Percentiles rank a stretch among this genome's conserved stretches.
Conservation (phyloP, 1,284 basidiomycete species). For the Ceratobasidium theobromae region DNA sequence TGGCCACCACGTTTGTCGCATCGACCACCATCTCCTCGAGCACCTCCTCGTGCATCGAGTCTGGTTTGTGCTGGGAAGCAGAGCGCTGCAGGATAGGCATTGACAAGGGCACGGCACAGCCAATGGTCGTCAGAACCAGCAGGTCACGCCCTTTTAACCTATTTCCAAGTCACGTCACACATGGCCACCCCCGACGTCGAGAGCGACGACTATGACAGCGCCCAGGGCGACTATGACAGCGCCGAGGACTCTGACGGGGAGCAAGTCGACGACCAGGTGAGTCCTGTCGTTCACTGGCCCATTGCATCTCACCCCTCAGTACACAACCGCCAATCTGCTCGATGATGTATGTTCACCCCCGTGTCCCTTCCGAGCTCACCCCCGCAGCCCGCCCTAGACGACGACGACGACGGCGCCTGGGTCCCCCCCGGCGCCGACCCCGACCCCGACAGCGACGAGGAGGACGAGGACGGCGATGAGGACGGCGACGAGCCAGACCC, state of each 20-base stretch:
- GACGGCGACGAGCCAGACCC: background rate
- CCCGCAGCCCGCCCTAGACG: background rate
- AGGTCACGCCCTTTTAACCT: background rate
- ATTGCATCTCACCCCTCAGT: background rate
- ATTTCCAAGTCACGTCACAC: background rate
- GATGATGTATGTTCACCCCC: conserved; percentile 2
- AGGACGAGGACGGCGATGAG: conserved; percentile 9
- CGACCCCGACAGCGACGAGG: conserved; percentile 6
- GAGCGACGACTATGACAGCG: conserved; percentile 15
- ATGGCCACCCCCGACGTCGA: too few relatives aligned
- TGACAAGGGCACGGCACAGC: too few relatives aligned
- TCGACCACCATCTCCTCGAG: conserved; percentile 36
- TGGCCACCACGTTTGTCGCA: conserved; percentile 1
- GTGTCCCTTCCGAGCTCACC: background rate
- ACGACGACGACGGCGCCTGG: conserved; percentile 12
- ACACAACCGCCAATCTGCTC: conserved; percentile 1
- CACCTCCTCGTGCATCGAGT: background rate
- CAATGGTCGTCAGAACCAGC: background rate
- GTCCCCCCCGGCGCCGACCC: conserved; percentile 11
- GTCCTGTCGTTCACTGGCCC: background rate
- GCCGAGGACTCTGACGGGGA: background rate
- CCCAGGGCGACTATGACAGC: background rate
- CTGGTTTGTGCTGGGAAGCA: background rate
- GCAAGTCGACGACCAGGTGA: conserved; percentile 6
- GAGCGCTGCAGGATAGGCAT: conserved; percentile 32